Evolutionary conservation across 2,329 filamentous ascomycete genomes (phyloP).

Genomic region (Pleurostoma richardsiae): DNA sequence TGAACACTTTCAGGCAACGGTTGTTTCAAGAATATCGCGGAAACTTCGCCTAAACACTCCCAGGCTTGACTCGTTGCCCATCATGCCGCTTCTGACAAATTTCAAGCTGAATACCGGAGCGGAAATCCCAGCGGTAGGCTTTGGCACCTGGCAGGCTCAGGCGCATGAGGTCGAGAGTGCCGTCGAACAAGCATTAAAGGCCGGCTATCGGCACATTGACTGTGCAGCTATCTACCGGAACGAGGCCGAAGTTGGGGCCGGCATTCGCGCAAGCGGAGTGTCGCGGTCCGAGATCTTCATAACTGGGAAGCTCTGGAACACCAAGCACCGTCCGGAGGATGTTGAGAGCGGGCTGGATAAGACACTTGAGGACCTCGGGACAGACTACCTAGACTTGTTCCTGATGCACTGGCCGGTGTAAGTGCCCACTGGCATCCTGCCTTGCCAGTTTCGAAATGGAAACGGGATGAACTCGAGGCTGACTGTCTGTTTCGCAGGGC

Average conservation of each 20-base stretch:
- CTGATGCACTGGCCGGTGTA: constrained; percentile 27
- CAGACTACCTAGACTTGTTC: constrained; percentile 24
- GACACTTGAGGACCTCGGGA: constrained; percentile 21
- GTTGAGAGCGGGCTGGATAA: constrained; percentile 21
- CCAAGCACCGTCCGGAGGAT: constrained; percentile 20
- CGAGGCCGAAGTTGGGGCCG: constrained; percentile 9
- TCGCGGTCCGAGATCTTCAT: constrained; percentile 21
- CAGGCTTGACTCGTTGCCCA: not conserved
- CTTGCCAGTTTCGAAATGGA: too few relatives aligned
- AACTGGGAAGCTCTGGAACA: constrained; percentile 27
- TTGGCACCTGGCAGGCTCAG: constrained; percentile 30
- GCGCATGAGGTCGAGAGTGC: constrained; percentile 40
- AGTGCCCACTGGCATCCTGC: not conserved
- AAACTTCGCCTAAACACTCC: too few relatives aligned
- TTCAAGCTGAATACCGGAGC: constrained; percentile 34
- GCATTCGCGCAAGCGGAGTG: constrained; percentile 13
- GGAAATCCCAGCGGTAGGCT: constrained; percentile 31
- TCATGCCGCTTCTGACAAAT: constrained; percentile 2
- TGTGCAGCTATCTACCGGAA: constrained; percentile 15
- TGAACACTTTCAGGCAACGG: too few relatives aligned
- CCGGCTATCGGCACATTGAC: constrained; percentile 32
- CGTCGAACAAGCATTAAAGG: constrained; percentile 38
- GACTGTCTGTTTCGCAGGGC: constrained; percentile 22
- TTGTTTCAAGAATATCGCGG: too few relatives aligned
- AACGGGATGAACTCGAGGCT: too few relatives aligned